These are phyloP conservation scores for Biscutella laevigata DNA, from an alignment of 441 rosid genomes.

Conservation along the genomic window DNA sequence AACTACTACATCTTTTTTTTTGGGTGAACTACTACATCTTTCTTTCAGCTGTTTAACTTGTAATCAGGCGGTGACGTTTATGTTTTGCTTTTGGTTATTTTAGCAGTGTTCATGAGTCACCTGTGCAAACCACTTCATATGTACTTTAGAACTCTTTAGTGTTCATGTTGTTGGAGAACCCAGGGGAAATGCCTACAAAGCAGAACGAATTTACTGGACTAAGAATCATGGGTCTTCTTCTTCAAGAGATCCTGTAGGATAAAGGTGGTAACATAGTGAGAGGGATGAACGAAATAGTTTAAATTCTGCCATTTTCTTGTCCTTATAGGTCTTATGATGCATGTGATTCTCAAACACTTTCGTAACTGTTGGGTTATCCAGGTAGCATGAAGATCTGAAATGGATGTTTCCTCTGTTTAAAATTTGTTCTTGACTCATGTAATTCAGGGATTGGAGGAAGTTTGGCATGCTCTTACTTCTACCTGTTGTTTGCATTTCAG, in stretches of 20 bases:
- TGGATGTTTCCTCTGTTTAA: neutral
- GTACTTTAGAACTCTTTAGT: neutral
- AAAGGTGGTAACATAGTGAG: neutral
- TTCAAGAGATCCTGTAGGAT: neutral
- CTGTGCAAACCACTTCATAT: neutral
- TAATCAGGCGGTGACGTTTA: neutral
- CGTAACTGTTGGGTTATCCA: neutral
- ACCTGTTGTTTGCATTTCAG: neutral
- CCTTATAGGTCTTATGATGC: neutral
- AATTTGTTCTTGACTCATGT: neutral
- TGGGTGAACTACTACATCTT: too few species aligned
- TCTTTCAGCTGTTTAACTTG: neutral
- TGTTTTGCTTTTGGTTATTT: constrained; percentile 2
- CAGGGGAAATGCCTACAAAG: neutral
- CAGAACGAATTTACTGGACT: neutral
- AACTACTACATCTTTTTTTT: too few species aligned
- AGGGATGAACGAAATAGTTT: neutral
- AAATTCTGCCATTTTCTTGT: neutral
- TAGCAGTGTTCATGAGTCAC: constrained; percentile 8
- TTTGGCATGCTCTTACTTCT: neutral
- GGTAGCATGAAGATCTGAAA: neutral
- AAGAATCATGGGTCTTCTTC: neutral
- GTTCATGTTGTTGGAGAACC: constrained; percentile 1
- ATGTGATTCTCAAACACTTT: constrained; percentile 1
- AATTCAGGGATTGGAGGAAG: constrained; percentile 3